These are phyloP conservation scores for Dichotomocladium elegans DNA, from an alignment of 371 early-diverging fungal genomes.

Conservation along the genomic window DNA sequence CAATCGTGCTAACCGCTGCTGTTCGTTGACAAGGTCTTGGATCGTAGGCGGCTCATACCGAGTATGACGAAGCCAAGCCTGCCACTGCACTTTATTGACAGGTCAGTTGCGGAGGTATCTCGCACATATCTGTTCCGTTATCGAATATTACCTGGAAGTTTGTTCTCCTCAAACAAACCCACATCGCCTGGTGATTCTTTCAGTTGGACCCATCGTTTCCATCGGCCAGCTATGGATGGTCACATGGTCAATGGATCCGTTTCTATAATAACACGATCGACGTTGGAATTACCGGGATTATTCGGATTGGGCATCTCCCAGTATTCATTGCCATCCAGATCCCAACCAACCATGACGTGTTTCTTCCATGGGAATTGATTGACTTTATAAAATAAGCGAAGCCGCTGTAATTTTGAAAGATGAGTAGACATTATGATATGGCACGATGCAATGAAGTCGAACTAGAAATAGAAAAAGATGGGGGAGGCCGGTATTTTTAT, in stretches of 20 bases:
- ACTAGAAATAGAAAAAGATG: too few species aligned
- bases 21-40: slow-evolving; percentile 42
- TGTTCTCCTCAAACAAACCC: slow-evolving; percentile 43
- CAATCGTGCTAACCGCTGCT: slow-evolving; percentile 32
- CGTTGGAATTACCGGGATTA: slow-evolving; percentile 26
- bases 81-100: slow-evolving; percentile 60
- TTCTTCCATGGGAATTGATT: slow-evolving; percentile 52
- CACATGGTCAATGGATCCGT: not conserved
- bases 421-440: not conserved
- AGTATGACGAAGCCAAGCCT: slow-evolving; percentile 68
- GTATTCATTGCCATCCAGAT: slow-evolving; percentile 66
- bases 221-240: slow-evolving; percentile 30
- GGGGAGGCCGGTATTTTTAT: too few species aligned
- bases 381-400: slow-evolving; percentile 27
- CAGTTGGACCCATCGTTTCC: slow-evolving; percentile 48
- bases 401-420: slow-evolving; percentile 12
- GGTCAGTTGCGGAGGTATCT: not conserved
- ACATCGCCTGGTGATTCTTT: slow-evolving; percentile 19
- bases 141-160: slow-evolving; percentile 50
- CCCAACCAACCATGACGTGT: slow-evolving; percentile 56
- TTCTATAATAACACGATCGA: too few species aligned
- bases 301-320: slow-evolving; percentile 65
- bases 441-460: not conserved
- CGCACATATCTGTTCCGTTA: too few species aligned
- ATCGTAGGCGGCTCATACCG: slow-evolving; percentile 52